Conservation (phyloP, 768 basidiomycete genomes). For the Tricholoma sp. region DNA sequence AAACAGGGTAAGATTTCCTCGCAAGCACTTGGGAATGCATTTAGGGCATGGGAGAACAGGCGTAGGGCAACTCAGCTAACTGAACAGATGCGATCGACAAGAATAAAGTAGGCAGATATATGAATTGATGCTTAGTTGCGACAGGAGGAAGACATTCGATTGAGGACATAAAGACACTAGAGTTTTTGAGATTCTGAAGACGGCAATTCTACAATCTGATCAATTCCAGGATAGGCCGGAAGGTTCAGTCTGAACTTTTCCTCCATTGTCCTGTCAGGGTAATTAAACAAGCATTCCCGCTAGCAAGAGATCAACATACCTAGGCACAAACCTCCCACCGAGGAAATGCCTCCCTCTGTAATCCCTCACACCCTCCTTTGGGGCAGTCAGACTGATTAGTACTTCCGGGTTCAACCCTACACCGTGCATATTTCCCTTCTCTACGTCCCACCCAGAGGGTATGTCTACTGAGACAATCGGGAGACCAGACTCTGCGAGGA, state of each 20-base stretch:
- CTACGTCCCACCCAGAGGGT: constrained; percentile 96
- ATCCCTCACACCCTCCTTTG: constrained; percentile 77
- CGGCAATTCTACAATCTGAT: constrained; percentile 74
- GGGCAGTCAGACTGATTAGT: constrained; percentile 88
- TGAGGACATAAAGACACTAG: constrained; percentile 1
- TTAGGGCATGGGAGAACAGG: background rate
- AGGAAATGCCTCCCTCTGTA: constrained; percentile 88
- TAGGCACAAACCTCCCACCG: constrained; percentile 90
- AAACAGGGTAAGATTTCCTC: constrained; percentile 17
- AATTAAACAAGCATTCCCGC: background rate
- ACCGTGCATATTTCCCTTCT: constrained; percentile 57
- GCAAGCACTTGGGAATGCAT: background rate
- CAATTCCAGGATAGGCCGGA: constrained; percentile 71
- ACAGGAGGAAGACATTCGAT: too few species aligned
- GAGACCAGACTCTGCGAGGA: constrained; percentile 56
- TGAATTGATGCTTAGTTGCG: background rate
- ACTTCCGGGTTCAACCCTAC: constrained; percentile 70
- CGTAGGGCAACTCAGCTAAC: background rate
- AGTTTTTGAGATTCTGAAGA: constrained; percentile 6
- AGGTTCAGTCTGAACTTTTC: constrained; percentile 76
- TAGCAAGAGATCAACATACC: constrained; percentile 40
- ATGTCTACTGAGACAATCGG: constrained; percentile 96
- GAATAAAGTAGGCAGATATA: background rate
- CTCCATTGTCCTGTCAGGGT: constrained; percentile 51
- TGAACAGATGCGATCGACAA: background rate